phyloP scores from a whole-genome alignment of 352 stramenopile genomes.

The Phytophthora nicotianae region DNA sequence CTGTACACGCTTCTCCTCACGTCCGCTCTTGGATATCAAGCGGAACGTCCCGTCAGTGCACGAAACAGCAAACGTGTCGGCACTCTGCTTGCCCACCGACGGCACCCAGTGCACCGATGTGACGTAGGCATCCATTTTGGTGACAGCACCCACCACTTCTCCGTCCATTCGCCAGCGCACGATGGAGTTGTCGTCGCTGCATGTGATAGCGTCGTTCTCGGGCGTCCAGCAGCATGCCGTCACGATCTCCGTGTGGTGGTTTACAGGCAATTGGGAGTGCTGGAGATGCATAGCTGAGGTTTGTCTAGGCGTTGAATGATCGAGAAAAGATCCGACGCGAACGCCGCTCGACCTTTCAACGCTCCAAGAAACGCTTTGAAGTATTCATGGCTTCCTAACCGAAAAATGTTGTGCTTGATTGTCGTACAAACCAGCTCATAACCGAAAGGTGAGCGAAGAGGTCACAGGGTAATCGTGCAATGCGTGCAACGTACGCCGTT shows the following conservation, averaged over 20 bases:
- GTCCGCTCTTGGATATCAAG: conserved; percentile 88
- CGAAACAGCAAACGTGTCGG: conserved; percentile 87
- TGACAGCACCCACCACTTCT: conserved; percentile 74
- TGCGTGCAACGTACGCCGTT: conserved; percentile 20
- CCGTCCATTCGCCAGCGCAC: conserved; percentile 87
- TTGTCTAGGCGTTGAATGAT: conserved; percentile 15
- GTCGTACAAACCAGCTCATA: conserved; percentile 6
- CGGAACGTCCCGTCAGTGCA: conserved; percentile 92
- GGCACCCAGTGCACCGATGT: conserved; percentile 84
- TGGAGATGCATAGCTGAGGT: conserved; percentile 73
- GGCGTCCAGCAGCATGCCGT: conserved; percentile 87
- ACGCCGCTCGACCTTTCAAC: conserved; percentile 22
- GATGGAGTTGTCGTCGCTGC: conserved; percentile 86
- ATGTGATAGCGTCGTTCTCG: conserved; percentile 90
- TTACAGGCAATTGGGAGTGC: conserved; percentile 71
- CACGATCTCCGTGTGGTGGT: conserved; percentile 84
- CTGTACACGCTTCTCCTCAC: conserved; percentile 93
- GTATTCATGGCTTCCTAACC: conserved; percentile 19
- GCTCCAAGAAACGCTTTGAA: conserved; percentile 11
- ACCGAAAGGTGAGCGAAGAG: conserved; percentile 9
- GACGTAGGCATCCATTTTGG: conserved; percentile 77
- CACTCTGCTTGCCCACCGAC: conserved; percentile 80
- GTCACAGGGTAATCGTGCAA: conserved; percentile 7
- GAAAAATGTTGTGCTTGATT: conserved; percentile 3
- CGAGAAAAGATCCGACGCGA: conserved; percentile 26